Conservation (phyloP, 1,284 basidiomycete genomes). For the Puccinia horiana region DNA sequence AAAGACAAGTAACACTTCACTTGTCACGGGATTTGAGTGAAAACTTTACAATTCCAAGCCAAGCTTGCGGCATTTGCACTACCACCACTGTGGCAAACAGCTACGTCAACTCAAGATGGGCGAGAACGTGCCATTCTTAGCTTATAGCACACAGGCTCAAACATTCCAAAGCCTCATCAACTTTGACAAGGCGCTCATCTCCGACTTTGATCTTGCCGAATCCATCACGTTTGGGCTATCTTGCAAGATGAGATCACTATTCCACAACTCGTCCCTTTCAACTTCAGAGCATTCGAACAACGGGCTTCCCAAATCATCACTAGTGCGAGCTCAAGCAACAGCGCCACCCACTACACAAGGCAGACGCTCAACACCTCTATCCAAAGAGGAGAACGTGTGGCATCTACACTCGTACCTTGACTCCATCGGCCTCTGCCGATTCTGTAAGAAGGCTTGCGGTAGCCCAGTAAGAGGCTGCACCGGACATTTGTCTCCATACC, state of each 20-base stretch:
- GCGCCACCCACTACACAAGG: no score
- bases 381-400: neutral
- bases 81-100: no score
- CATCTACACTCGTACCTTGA: constrained; percentile 17
- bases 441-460: constrained; percentile 7
- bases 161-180: neutral
- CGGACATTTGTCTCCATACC: neutral
- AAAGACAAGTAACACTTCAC: no score
- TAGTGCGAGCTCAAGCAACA: no score
- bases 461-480: neutral
- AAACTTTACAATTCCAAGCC: no score
- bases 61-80: no score
- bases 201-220: neutral
- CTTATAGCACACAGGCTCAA: neutral
- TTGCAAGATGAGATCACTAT: neutral
- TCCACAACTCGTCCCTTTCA: neutral
- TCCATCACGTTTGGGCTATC: neutral
- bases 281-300: neutral
- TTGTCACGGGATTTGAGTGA: no score
- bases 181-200: neutral
- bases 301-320: neutral
- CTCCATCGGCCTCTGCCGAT: neutral
- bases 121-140: no score
- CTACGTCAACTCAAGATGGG: no score
- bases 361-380: neutral